Conservation (phyloP, 805 yeast genomes). For the Pichia deserticola region DNA sequence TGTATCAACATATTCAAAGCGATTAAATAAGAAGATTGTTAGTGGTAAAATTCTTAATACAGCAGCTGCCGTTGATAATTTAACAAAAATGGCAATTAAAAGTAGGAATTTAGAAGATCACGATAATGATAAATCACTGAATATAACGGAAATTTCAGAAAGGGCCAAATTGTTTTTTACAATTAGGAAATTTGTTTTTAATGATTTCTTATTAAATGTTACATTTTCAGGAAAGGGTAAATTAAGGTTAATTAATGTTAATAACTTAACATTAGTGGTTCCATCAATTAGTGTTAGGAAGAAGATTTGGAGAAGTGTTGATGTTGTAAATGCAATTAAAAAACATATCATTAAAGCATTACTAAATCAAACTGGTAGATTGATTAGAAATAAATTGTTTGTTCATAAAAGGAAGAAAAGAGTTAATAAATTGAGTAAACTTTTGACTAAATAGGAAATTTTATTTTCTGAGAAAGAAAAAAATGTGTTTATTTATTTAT, state of each 20-base stretch:
- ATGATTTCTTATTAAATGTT: slow-evolving; percentile 48
- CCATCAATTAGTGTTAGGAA: slow-evolving; percentile 55
- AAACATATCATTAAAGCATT: slow-evolving; percentile 54
- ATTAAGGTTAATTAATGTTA: slow-evolving; percentile 65
- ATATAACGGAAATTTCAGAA: slow-evolving; percentile 47
- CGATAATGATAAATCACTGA: not conserved
- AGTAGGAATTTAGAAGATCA: not conserved
- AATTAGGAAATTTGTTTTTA: slow-evolving; percentile 49
- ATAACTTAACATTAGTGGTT: slow-evolving; percentile 56
- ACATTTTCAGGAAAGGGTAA: slow-evolving; percentile 74
- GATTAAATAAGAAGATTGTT: slow-evolving; percentile 3
- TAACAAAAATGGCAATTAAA: not conserved
- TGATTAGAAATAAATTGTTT: slow-evolving; percentile 65
- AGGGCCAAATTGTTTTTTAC: slow-evolving; percentile 71
- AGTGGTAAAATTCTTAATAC: not conserved
- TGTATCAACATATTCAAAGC: not conserved
- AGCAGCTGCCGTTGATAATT: not conserved
- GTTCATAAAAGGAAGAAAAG: slow-evolving; percentile 13
- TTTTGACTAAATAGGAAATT: not conserved
- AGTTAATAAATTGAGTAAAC: slow-evolving; percentile 1
- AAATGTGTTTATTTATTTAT: too few species aligned
- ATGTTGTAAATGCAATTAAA: slow-evolving; percentile 54
- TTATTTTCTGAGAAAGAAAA: too few species aligned
- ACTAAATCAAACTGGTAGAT: slow-evolving; percentile 63
- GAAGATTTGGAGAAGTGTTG: slow-evolving; percentile 67